A percentile compares a stretch with the other conserved stretches of the same genome.
Conservation (phyloP, 2,329 filamentous ascomycete species). For the Bipolaris bicolor region DNA sequence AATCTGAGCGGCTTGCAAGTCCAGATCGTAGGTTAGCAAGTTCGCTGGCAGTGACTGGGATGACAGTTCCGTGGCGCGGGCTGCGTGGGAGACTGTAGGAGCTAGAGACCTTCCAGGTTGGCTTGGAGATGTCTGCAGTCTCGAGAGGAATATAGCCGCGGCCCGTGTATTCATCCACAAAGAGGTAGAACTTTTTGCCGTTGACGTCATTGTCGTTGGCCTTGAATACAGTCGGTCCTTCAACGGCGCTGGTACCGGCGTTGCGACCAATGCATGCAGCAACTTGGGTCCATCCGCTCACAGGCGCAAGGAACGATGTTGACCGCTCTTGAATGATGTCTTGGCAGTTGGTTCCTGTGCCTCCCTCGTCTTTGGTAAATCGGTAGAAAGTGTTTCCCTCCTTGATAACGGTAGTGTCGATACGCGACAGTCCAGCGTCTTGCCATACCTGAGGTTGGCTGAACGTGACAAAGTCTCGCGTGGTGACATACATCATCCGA, state of each 20-base stretch:
- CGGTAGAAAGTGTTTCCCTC: constrained; percentile 55
- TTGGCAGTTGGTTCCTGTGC: constrained; percentile 56
- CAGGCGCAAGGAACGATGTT: constrained; percentile 48
- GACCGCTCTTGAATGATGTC: constrained; percentile 63
- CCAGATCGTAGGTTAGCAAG: constrained; percentile 42
- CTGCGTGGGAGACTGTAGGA: constrained; percentile 57
- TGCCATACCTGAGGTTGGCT: constrained; percentile 58
- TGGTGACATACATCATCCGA: constrained; percentile 61
- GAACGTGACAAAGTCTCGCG: constrained; percentile 59
- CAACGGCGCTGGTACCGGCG: constrained; percentile 57
- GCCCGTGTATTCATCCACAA: constrained; percentile 60
- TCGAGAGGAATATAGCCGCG: constrained; percentile 62
- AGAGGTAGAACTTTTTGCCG: constrained; percentile 62
- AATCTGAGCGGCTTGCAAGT: constrained; percentile 12
- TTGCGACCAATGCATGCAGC: constrained; percentile 59
- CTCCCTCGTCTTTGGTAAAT: constrained; percentile 63
- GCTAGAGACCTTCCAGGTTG: constrained; percentile 56
- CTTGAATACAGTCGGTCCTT: constrained; percentile 61
- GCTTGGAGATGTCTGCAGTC: constrained; percentile 57
- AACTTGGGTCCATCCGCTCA: constrained; percentile 54
- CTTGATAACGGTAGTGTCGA: constrained; percentile 60
- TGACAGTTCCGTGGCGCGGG: constrained; percentile 61
- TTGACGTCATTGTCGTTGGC: constrained; percentile 57
- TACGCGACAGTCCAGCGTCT: constrained; percentile 58
- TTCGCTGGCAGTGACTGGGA: constrained; percentile 58